Percentiles rank a stretch among this genome's conserved stretches.
These are phyloP conservation scores for Chaetomium globosum DNA, from an alignment of 2,329 filamentous ascomycete species.

Conservation along the genomic window DNA sequence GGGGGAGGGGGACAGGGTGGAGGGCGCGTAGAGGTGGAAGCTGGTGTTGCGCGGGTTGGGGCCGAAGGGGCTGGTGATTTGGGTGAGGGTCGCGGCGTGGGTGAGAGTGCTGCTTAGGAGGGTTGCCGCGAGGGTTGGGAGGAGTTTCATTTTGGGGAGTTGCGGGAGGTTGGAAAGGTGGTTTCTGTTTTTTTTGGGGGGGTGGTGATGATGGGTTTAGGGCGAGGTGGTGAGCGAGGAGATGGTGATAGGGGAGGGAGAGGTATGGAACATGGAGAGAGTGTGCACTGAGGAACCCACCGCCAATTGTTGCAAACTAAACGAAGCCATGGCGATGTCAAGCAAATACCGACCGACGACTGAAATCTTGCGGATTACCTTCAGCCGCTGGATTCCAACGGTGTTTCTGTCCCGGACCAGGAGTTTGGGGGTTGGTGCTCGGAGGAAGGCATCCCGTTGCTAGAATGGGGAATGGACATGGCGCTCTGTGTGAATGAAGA, in stretches of 20 bases:
- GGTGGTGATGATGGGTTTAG: background rate
- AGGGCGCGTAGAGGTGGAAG: conserved; percentile 57
- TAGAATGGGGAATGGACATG: background rate
- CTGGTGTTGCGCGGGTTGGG: conserved; percentile 55
- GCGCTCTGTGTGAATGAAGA: no score
- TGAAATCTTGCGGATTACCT: background rate
- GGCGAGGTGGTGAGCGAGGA: background rate
- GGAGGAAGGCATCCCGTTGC: conserved; percentile 25
- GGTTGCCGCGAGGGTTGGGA: conserved; percentile 6
- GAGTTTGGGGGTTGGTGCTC: conserved; percentile 22
- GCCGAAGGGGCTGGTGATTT: conserved; percentile 39
- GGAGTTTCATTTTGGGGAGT: conserved; percentile 16
- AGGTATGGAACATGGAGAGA: background rate
- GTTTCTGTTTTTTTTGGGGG: background rate
- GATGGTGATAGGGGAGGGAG: no score
- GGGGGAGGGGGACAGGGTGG: conserved; percentile 48
- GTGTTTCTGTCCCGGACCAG: conserved; percentile 13
- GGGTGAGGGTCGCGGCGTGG: conserved; percentile 25
- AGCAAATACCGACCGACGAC: background rate
- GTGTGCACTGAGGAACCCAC: background rate
- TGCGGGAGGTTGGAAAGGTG: no score
- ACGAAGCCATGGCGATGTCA: background rate
- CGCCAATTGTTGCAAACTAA: background rate
- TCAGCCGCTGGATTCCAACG: background rate
- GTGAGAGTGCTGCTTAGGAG: conserved; percentile 10